Conservation (phyloP, 2,329 filamentous ascomycete genomes). For the Didymella lethalis region DNA sequence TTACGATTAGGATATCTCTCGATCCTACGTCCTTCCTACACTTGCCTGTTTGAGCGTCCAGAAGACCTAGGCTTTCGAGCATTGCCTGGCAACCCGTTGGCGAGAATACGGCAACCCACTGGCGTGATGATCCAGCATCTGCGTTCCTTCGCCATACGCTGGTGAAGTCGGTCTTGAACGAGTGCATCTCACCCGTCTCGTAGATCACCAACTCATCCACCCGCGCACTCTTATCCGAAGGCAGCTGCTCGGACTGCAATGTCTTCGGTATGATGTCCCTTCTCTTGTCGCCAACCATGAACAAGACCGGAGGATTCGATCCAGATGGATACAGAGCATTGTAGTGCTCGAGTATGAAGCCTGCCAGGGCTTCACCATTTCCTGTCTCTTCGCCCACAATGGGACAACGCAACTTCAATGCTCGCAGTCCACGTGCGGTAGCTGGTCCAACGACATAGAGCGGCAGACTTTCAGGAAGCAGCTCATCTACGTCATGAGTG, state of each 20-base stretch:
- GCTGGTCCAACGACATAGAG: slow-evolving; percentile 85
- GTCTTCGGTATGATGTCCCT: slow-evolving; percentile 88
- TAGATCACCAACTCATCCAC: slow-evolving; percentile 88
- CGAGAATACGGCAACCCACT: slow-evolving; percentile 80
- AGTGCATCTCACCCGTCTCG: slow-evolving; percentile 81
- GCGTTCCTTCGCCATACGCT: slow-evolving; percentile 58
- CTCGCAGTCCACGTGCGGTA: slow-evolving; percentile 74
- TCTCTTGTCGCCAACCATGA: slow-evolving; percentile 88
- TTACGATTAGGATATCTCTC: slow-evolving; percentile 72
- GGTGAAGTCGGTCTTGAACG: slow-evolving; percentile 74
- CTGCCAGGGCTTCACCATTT: slow-evolving; percentile 80
- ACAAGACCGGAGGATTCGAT: slow-evolving; percentile 72
- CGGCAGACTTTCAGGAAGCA: slow-evolving; percentile 60
- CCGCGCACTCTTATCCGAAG: slow-evolving; percentile 61
- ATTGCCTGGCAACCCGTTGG: slow-evolving; percentile 69
- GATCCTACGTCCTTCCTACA: slow-evolving; percentile 28
- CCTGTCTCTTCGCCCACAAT: slow-evolving; percentile 84
- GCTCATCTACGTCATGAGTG: slow-evolving; percentile 34
- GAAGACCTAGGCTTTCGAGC: slow-evolving; percentile 61
- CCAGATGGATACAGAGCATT: slow-evolving; percentile 51
- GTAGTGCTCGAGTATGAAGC: slow-evolving; percentile 82
- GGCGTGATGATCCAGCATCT: slow-evolving; percentile 44
- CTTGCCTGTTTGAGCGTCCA: slow-evolving; percentile 53
- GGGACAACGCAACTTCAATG: slow-evolving; percentile 60
- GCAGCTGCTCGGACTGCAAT: slow-evolving; percentile 67